Conservation (phyloP, 1,139 yeast species). For the Sugiyamaella sp. region DNA sequence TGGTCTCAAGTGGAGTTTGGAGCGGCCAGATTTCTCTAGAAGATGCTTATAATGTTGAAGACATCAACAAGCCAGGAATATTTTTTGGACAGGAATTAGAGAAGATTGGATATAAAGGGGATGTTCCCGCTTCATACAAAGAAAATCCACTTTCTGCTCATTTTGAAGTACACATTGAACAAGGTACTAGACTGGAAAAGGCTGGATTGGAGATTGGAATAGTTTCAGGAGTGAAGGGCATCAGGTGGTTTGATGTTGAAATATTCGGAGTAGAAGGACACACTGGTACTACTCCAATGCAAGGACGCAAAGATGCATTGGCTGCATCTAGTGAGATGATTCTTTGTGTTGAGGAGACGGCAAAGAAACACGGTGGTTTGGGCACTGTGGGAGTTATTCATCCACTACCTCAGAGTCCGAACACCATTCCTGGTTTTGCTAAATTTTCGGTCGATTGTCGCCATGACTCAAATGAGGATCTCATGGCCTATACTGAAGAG, state of each 20-base stretch:
- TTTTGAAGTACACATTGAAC: slow-evolving; percentile 76
- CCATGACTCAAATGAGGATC: slow-evolving; percentile 53
- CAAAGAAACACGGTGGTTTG: slow-evolving; percentile 54
- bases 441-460: slow-evolving; percentile 53
- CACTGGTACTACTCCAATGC: slow-evolving; percentile 76
- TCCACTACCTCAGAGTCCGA: slow-evolving; percentile 61
- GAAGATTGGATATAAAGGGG: slow-evolving; percentile 66
- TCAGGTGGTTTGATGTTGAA: slow-evolving; percentile 59
- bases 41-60: slow-evolving; percentile 53
- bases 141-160: slow-evolving; percentile 65
- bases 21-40: slow-evolving; percentile 54
- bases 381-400: slow-evolving; percentile 62
- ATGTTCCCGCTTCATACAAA: slow-evolving; percentile 50
- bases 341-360: slow-evolving; percentile 58
- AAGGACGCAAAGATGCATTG: slow-evolving; percentile 62
- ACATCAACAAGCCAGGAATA: slow-evolving; percentile 52
- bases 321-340: slow-evolving; percentile 61
- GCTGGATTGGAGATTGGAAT: slow-evolving; percentile 60
- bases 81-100: slow-evolving; percentile 58
- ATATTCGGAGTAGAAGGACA: slow-evolving; percentile 67
- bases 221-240: slow-evolving; percentile 69
- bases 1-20: slow-evolving; percentile 71
- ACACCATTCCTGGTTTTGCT: slow-evolving; percentile 66
- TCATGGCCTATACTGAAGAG: slow-evolving; percentile 48
- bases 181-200: slow-evolving; percentile 69